Evolutionary conservation across 345 rosid species (phyloP).

Genomic region (Excoecaria agallocha): DNA sequence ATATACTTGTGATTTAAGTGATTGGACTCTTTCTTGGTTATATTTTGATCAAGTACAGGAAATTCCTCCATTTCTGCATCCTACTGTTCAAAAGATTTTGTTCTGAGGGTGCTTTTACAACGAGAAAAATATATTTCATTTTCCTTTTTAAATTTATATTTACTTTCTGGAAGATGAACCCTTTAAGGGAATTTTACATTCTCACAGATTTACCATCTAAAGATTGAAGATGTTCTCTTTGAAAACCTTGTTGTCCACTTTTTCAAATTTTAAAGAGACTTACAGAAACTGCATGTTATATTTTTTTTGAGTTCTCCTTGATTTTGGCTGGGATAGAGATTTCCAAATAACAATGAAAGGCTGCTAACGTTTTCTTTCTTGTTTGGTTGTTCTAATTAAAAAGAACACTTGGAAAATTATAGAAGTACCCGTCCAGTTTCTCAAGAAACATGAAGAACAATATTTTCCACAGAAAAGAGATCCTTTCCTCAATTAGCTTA

Average conservation of each 20-base stretch:
- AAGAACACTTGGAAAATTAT: neutral
- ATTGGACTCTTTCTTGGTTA: neutral
- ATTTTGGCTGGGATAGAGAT: no score
- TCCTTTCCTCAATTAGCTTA: neutral
- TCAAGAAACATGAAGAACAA: neutral
- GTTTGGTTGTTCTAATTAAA: neutral
- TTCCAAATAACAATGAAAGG: no score
- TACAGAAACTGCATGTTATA: neutral
- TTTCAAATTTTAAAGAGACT: neutral
- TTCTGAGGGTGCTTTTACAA: neutral
- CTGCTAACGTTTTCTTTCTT: no score
- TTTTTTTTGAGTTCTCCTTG: neutral
- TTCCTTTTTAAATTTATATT: neutral
- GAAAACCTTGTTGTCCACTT: neutral
- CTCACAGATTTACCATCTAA: no score
- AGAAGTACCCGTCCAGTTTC: neutral
- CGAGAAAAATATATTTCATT: neutral
- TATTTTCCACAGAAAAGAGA: neutral
- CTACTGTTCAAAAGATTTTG: neutral
- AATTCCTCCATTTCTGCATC: neutral
- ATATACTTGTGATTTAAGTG: neutral
- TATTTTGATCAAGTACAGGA: neutral
- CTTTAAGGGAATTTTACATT: neutral
- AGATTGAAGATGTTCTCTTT: neutral
- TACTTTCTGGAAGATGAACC: neutral